Conservation (phyloP, 1,139 yeast species). For the Blastobotrys niveus region DNA sequence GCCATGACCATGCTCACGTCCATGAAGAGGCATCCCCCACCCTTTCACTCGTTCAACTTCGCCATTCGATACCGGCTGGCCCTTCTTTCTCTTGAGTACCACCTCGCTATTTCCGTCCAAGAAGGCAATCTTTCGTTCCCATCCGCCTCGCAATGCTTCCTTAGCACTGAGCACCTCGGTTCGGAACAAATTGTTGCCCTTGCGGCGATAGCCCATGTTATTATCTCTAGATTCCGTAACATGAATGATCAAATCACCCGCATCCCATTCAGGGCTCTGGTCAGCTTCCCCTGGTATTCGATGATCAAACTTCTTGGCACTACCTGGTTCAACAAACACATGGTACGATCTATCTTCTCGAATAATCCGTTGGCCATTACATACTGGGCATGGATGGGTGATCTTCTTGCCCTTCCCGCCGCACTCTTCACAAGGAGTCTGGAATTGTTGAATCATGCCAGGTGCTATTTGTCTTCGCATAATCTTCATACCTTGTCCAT, state of each 20-base stretch:
- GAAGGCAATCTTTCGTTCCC: conserved; percentile 63
- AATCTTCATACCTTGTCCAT: conserved; percentile 67
- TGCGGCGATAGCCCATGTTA: conserved; percentile 76
- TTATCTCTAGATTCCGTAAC: conserved; percentile 41
- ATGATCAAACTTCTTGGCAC: conserved; percentile 53
- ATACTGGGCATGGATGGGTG: conserved; percentile 55
- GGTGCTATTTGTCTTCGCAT: conserved; percentile 77
- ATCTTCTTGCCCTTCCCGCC: conserved; percentile 69
- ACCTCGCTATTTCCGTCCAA: conserved; percentile 54
- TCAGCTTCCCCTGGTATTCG: conserved; percentile 75
- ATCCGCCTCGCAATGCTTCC: conserved; percentile 74
- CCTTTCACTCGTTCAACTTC: conserved; percentile 65
- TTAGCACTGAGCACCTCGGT: conserved; percentile 67
- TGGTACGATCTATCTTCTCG: conserved; percentile 53
- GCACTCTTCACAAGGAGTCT: conserved; percentile 73
- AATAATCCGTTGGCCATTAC: conserved; percentile 66
- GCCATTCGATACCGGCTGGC: conserved; percentile 53
- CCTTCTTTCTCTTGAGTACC: conserved; percentile 44
- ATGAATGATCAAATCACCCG: conserved; percentile 70
- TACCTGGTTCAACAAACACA: conserved; percentile 65
- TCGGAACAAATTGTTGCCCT: conserved; percentile 67
- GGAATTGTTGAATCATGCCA: conserved; percentile 83
- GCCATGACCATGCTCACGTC: conserved; percentile 56
- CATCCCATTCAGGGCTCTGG: conserved; percentile 68
- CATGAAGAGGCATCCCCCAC: conserved; percentile 75